A percentile compares a stretch with the other conserved stretches of the same genome.
Conservation (phyloP, 176 grass and related monocot species). For the Oryza punctata region DNA sequence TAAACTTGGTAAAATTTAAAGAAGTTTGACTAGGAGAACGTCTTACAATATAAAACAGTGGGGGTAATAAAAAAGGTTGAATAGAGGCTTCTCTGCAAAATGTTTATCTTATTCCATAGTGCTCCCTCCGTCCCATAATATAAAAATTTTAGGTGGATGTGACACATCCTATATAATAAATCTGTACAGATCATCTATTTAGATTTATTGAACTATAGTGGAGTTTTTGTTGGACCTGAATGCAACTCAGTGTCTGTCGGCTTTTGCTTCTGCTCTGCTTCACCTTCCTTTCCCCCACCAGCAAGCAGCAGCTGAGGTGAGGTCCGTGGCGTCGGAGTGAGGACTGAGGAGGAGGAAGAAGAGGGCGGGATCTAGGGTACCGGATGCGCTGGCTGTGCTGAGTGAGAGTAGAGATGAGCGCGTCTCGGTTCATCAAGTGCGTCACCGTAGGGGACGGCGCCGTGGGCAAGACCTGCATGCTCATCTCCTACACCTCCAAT, state of each 20-base stretch:
- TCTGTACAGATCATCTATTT: no score
- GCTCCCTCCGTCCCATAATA: no score
- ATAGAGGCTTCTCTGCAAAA: no score
- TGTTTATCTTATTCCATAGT: no score
- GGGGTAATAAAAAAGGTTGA: no score
- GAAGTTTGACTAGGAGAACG: no score
- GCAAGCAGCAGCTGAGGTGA: not conserved
- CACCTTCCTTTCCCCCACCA: not conserved
- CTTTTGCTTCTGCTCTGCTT: not conserved
- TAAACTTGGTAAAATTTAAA: no score
- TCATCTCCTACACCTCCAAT: slow-evolving; percentile 57
- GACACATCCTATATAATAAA: no score
- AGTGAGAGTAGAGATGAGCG: slow-evolving; percentile 40
- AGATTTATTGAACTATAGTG: no score
- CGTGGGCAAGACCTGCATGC: slow-evolving; percentile 55
- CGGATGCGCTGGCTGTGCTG: not conserved
- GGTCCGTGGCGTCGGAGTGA: not conserved
- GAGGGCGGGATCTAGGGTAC: not conserved
- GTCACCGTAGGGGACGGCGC: slow-evolving; percentile 54
- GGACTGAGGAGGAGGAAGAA: not conserved
- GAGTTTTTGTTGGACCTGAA: not conserved
- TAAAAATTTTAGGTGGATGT: no score
- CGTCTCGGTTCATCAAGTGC: slow-evolving; percentile 61
- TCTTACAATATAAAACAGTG: no score
- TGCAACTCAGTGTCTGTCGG: not conserved